Conservation (phyloP, 192 early-diverging fungal species). For the Phycomyces blakesleeanus region DNA sequence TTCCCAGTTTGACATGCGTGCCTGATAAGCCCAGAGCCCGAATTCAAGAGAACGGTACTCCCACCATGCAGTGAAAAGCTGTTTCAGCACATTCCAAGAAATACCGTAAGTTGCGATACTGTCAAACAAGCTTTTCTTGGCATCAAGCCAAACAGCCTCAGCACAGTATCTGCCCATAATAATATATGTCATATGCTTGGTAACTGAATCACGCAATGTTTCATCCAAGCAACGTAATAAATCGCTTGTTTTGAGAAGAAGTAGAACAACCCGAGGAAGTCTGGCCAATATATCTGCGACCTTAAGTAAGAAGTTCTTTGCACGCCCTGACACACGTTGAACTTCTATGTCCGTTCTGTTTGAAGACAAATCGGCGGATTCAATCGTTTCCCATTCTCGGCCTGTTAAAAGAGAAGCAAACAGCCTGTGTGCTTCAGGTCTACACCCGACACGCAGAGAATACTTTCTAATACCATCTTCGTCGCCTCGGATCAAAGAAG, state of each 20-base stretch:
- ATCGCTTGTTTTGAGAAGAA: slow-evolving; percentile 92
- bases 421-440: slow-evolving; percentile 74
- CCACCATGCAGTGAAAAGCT: slow-evolving; percentile 24
- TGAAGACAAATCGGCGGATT: slow-evolving; percentile 30
- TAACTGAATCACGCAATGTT: slow-evolving; percentile 24
- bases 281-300: slow-evolving; percentile 80
- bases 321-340: slow-evolving; percentile 48
- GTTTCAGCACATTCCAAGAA: slow-evolving; percentile 2
- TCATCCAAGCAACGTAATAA: slow-evolving; percentile 71
- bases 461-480: slow-evolving; percentile 66
- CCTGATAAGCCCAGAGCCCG: slow-evolving; percentile 15
- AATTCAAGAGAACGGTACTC: slow-evolving; percentile 18
- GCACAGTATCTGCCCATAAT: slow-evolving; percentile 35
- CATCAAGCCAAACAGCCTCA: slow-evolving; percentile 31
- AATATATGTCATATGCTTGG: slow-evolving; percentile 22
- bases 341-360: slow-evolving; percentile 46
- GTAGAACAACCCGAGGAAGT: slow-evolving; percentile 74
- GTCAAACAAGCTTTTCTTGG: slow-evolving; percentile 5
- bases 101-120: slow-evolving; percentile 4
- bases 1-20: not conserved
- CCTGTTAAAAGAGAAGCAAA: slow-evolving; percentile 89
- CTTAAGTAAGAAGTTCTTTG: slow-evolving; percentile 57
- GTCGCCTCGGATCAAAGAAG: slow-evolving; percentile 78
- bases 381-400: slow-evolving; percentile 75
- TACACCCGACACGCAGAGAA: slow-evolving; percentile 54